These are phyloP conservation scores for Umbelopsis ramanniana DNA, from an alignment of 192 early-diverging fungal genomes.

Conservation along the genomic window DNA sequence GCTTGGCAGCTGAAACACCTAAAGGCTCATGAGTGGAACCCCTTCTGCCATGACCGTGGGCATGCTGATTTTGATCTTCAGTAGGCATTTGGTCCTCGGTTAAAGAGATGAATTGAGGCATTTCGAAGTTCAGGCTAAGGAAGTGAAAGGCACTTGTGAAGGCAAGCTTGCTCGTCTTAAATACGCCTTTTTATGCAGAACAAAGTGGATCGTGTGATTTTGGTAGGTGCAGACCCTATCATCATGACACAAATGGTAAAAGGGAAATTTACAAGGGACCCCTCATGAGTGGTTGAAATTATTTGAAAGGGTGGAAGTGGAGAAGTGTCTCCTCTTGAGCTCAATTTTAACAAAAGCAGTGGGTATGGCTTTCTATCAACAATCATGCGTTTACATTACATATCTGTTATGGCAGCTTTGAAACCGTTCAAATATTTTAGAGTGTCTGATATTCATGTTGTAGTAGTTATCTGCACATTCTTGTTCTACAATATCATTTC, in stretches of 20 bases:
- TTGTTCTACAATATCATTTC: neutral
- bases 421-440: neutral
- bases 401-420: neutral
- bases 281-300: no score
- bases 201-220: no score
- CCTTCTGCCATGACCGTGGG: neutral
- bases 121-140: neutral
- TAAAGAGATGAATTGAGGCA: constrained; percentile 6
- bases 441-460: neutral
- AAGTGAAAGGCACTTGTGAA: neutral
- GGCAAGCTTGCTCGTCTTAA: no score
- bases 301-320: no score
- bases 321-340: no score
- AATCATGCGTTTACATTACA: neutral
- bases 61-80: neutral
- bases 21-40: constrained; percentile 14
- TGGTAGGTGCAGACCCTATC: no score
- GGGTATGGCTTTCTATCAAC: neutral
- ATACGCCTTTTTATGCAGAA: no score
- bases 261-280: no score
- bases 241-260: no score
- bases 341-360: no score
- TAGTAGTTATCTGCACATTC: neutral
- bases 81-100: neutral
- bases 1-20: neutral